phyloP scores from a whole-genome alignment of 2,329 filamentous ascomycete species.

The Ophiocordyceps camponoti-saundersi region DNA sequence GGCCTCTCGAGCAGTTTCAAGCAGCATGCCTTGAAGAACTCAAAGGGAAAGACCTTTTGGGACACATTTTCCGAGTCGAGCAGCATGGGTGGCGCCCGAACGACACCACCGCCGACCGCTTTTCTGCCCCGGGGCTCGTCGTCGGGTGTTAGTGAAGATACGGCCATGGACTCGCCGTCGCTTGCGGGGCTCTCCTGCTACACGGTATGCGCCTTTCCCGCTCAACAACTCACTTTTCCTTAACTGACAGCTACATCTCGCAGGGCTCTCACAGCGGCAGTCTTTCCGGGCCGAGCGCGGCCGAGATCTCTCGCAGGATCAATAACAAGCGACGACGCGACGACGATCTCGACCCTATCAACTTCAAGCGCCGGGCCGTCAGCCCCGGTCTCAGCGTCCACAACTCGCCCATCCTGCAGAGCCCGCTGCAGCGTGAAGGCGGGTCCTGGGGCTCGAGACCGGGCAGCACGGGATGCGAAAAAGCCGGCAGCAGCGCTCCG shows the following conservation, averaged over 20 bases:
- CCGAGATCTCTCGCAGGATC: constrained; percentile 62
- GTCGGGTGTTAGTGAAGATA: constrained; percentile 49
- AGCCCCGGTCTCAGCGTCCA: constrained; percentile 83
- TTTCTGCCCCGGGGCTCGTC: constrained; percentile 42
- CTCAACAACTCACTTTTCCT: not conserved
- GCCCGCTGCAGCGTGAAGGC: constrained; percentile 56
- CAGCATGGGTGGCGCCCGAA: constrained; percentile 27
- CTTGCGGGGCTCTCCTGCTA: constrained; percentile 18
- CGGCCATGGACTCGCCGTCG: constrained; percentile 55
- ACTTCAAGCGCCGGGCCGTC: constrained; percentile 82
- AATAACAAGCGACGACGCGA: constrained; percentile 74
- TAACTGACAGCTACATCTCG: constrained; percentile 1
- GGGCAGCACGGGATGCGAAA: constrained; percentile 40
- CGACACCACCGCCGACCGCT: constrained; percentile 51
- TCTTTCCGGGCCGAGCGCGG: constrained; percentile 40
- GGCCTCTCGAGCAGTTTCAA: constrained; percentile 53
- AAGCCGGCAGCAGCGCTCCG: constrained; percentile 32
- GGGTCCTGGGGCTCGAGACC: constrained; percentile 58
- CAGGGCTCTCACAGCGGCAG: constrained; percentile 13
- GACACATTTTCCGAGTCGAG: constrained; percentile 57
- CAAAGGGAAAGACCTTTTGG: constrained; percentile 55
- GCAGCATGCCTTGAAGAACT: constrained; percentile 54
- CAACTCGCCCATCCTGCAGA: constrained; percentile 77
- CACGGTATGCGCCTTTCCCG: constrained; percentile 11
- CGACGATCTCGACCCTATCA: constrained; percentile 75